phyloP scores from a whole-genome alignment of 805 yeast genomes.

The Hanseniaspora taiwanica region DNA sequence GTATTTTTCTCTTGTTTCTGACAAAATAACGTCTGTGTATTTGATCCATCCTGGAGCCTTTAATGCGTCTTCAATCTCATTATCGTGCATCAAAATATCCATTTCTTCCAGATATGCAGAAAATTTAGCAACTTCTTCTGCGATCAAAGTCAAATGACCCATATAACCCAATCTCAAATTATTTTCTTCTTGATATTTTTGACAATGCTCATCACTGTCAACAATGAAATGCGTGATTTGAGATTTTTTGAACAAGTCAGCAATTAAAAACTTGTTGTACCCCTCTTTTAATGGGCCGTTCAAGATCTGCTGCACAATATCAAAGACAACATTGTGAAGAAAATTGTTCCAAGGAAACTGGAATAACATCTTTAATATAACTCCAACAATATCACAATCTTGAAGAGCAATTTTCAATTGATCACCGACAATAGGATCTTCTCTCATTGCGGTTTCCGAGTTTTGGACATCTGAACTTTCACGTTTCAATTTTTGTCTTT shows the following conservation, averaged over 20 bases:
- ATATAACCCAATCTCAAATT: slow-evolving; percentile 81
- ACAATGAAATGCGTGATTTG: slow-evolving; percentile 51
- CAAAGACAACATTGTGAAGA: slow-evolving; percentile 76
- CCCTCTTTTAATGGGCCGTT: slow-evolving; percentile 64
- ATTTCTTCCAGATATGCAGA: slow-evolving; percentile 29
- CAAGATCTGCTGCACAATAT: slow-evolving; percentile 67
- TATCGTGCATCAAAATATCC: slow-evolving; percentile 17
- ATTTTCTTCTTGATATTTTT: slow-evolving; percentile 43
- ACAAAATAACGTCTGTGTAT: slow-evolving; percentile 70
- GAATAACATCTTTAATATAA: slow-evolving; percentile 56
- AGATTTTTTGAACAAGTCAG: slow-evolving; percentile 48
- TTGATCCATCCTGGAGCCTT: slow-evolving; percentile 46
- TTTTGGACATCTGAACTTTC: slow-evolving; percentile 8
- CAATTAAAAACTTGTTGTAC: slow-evolving; percentile 50
- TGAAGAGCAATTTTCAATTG: slow-evolving; percentile 51
- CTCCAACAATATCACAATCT: slow-evolving; percentile 47
- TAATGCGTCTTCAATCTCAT: slow-evolving; percentile 15
- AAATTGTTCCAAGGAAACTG: slow-evolving; percentile 75
- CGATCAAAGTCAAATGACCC: slow-evolving; percentile 88
- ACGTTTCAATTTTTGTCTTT: no score
- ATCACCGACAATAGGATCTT: slow-evolving; percentile 56
- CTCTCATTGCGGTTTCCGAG: slow-evolving; percentile 30
- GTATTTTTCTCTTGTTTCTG: slow-evolving; percentile 85
- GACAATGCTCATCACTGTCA: slow-evolving; percentile 47
- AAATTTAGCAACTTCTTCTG: slow-evolving; percentile 94